Conservation (phyloP, 768 basidiomycete species). For the Leccinum disarticulatum region DNA sequence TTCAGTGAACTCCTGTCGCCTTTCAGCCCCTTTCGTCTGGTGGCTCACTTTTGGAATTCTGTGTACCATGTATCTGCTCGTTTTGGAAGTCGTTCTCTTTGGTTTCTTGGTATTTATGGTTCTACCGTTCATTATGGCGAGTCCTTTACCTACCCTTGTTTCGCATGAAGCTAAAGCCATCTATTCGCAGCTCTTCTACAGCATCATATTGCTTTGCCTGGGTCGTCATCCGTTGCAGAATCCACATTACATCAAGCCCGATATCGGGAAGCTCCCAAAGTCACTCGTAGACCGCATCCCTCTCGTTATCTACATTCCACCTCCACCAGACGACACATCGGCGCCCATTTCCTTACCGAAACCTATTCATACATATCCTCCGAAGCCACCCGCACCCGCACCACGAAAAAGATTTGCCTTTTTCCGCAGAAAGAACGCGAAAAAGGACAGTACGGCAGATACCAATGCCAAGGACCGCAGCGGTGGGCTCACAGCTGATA, state of each 20-base stretch:
- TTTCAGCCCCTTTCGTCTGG: constrained; percentile 78
- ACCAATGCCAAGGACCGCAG: constrained; percentile 19
- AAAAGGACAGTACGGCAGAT: constrained; percentile 21
- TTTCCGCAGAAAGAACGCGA: constrained; percentile 36
- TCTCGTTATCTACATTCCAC: constrained; percentile 81
- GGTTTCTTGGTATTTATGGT: constrained; percentile 77
- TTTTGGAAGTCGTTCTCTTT: constrained; percentile 69
- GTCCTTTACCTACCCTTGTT: constrained; percentile 26
- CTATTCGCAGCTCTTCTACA: constrained; percentile 64
- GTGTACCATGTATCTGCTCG: constrained; percentile 76
- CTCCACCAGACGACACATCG: constrained; percentile 55
- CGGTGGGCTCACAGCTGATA: constrained; percentile 12
- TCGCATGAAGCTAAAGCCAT: constrained; percentile 7
- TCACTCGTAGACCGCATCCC: constrained; percentile 77
- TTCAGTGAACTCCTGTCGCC: constrained; percentile 70
- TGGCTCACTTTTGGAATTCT: constrained; percentile 83
- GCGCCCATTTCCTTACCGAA: constrained; percentile 44
- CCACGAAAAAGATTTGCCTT: constrained; percentile 54
- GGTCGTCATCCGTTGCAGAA: constrained; percentile 80
- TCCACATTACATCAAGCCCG: constrained; percentile 70
- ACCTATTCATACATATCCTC: constrained; percentile 61
- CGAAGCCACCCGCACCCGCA: constrained; percentile 38
- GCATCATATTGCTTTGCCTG: constrained; percentile 73
- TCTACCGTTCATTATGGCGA: constrained; percentile 75
- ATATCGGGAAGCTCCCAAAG: constrained; percentile 72